Evolutionary conservation across 257 asterid genomes (phyloP), one percentile per base, ranked within the genome.

Genomic region (Rehmannia glutinosa): DNA sequence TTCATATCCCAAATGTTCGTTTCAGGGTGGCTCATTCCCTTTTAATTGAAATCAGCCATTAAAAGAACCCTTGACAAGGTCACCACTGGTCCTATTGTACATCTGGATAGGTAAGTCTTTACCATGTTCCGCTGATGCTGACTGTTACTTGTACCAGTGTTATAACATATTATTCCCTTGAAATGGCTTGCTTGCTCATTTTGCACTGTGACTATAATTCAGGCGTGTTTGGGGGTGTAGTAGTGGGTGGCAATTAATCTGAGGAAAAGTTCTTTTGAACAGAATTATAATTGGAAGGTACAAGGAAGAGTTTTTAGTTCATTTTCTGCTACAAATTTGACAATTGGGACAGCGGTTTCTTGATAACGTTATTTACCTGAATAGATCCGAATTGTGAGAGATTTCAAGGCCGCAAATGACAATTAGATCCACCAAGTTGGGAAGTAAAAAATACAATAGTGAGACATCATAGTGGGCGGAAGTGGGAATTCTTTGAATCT

Each of bases 1-100:
- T 62, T 62, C 38, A 52, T 70, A 38, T 56, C 62, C 66, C 39
- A n/a, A 25, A 32, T 66, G 19, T 49, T 79, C 55, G 36, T 73
- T 76, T 70, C 84, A 90, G 99, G 97, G 97, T 13, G 99, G 97
- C n/a, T 88, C 99, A 39, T 86, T 94, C 75, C 99, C 97, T 72
- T 94, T 81, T 80, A 90, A 90, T 72, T 94, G 99, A 94, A 80
- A 78, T 73, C 97, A 66, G 84, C 96, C 56, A 61, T 89, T 13
- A 94, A 94, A 83, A 83, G 90, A 83, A 85, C 85, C 30, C 96
- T 94, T 61, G 91, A 83, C 71, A 86, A 73, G 81, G 77, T 91
- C 67, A 47, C 84, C 58, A 33, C 55, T 52, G 92, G 91, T 73
- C 86, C 90, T 59, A 6, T 69, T 39, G 65, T 58, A 78, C 83